phyloP scores from a whole-genome alignment of 768 basidiomycete species.

The Gloeostereum incarnatum region DNA sequence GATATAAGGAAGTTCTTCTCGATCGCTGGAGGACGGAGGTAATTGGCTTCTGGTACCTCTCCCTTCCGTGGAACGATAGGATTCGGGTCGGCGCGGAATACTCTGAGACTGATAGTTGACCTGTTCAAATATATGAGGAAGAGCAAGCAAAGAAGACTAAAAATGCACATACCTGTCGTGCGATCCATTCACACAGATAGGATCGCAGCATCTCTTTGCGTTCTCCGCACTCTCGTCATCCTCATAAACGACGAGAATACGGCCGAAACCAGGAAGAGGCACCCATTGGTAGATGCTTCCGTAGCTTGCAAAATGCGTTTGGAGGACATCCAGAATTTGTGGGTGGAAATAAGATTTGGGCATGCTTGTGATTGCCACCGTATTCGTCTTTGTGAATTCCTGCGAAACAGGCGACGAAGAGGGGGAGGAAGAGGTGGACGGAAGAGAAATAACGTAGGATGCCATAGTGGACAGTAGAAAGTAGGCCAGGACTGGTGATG shows the following conservation, averaged over 20 bases:
- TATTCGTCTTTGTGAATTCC: slow-evolving; percentile 52
- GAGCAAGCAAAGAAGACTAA: slow-evolving; percentile 5
- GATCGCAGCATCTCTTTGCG: slow-evolving; percentile 61
- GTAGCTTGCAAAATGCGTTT: slow-evolving; percentile 62
- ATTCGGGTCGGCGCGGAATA: slow-evolving; percentile 68
- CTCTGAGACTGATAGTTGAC: slow-evolving; percentile 43
- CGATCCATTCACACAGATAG: slow-evolving; percentile 46
- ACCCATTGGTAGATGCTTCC: slow-evolving; percentile 90
- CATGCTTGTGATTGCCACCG: slow-evolving; percentile 71
- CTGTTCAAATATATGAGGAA: slow-evolving; percentile 23
- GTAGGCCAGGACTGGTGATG: too few species aligned
- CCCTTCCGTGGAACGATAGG: slow-evolving; percentile 35
- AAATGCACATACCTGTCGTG: slow-evolving; percentile 35
- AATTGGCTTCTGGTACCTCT: slow-evolving; percentile 31
- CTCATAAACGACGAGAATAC: slow-evolving; percentile 77
- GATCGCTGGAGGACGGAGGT: slow-evolving; percentile 66
- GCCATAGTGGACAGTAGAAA: too few species aligned
- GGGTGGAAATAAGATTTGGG: slow-evolving; percentile 75
- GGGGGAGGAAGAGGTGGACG: not conserved
- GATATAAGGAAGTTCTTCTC: slow-evolving; percentile 98
- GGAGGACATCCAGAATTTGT: slow-evolving; percentile 53
- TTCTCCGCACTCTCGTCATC: slow-evolving; percentile 51
- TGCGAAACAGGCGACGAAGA: not conserved
- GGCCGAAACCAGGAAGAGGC: slow-evolving; percentile 70
- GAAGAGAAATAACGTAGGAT: too few species aligned